A percentile compares a stretch with the other conserved stretches of the same genome.
phyloP scores from a whole-genome alignment of 331 rosid species.

The Quercus phellos region DNA sequence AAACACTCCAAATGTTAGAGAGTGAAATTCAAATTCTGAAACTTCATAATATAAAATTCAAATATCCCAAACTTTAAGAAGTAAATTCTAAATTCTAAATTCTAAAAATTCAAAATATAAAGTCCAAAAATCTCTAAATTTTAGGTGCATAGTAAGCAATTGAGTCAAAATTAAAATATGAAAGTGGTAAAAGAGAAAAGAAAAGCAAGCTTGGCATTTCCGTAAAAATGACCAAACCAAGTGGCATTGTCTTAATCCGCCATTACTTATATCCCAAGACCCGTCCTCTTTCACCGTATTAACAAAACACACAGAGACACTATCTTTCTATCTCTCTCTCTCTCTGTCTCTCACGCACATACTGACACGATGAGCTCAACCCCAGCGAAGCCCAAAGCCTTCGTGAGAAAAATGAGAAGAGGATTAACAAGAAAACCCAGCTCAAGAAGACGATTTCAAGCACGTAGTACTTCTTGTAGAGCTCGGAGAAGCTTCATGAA shows the following conservation, averaged over 20 bases:
- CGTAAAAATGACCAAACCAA: slow-evolving; percentile 29
- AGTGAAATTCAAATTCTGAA: too few species aligned
- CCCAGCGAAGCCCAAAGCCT: slow-evolving; percentile 37
- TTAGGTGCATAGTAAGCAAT: too few species aligned
- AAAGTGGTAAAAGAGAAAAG: background rate
- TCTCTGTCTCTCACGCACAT: background rate
- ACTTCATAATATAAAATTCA: too few species aligned
- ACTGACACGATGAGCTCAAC: slow-evolving; percentile 47
- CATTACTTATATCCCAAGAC: slow-evolving; percentile 55
- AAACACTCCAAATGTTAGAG: fast-evolving
- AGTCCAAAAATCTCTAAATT: background rate
- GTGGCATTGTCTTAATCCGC: slow-evolving; percentile 29
- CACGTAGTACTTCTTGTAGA: slow-evolving; percentile 9
- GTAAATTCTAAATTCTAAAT: background rate
- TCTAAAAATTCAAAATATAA: background rate
- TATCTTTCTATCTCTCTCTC: background rate
- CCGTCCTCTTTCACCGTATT: slow-evolving; percentile 7
- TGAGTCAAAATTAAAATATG: background rate
- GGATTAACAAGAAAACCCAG: slow-evolving; percentile 14
- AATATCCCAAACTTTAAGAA: background rate
- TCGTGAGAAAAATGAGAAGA: slow-evolving; percentile 33
- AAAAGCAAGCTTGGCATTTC: slow-evolving; percentile 37
- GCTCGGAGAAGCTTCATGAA: slow-evolving; percentile 36
- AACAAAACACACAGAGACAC: background rate
- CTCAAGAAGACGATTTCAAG: slow-evolving; percentile 6